Conservation (phyloP, 2,329 filamentous ascomycete genomes). For the Claviceps monticola region DNA sequence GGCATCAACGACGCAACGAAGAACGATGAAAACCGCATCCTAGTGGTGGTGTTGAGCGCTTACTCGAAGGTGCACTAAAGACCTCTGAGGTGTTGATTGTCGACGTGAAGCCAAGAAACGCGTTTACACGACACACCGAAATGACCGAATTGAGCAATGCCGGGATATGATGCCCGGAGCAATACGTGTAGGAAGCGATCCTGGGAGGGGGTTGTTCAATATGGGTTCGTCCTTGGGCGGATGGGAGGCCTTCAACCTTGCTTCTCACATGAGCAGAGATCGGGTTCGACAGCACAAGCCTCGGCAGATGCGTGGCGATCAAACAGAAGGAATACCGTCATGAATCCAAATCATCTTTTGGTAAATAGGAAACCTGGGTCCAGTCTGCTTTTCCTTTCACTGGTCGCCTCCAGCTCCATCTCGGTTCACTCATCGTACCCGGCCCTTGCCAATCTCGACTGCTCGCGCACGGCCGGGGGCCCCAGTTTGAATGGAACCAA, state of each 20-base stretch:
- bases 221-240: constrained; percentile 1
- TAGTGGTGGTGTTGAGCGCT: constrained; percentile 2
- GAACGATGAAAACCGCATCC: constrained; percentile 24
- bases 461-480: constrained; percentile 2
- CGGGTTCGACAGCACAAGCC: not conserved
- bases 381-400: not conserved
- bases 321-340: not conserved
- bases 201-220: constrained; percentile 1
- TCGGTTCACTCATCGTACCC: not conserved
- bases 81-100: not conserved
- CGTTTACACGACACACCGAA: not conserved
- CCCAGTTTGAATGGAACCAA: constrained; percentile 3
- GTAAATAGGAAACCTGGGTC: not conserved
- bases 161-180: not conserved
- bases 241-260: not conserved
- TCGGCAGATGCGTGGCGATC: constrained; percentile 3
- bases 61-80: not conserved
- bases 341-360: not conserved
- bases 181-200: not conserved
- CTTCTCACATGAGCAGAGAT: not conserved
- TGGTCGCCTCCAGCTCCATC: not conserved
- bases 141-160: not conserved
- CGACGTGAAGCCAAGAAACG: not conserved
- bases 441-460: not conserved
- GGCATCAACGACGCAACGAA: constrained; percentile 21